A percentile compares a stretch with the other conserved stretches of the same genome.
These are phyloP conservation scores for Helotiales sp. DNA, from an alignment of 2,329 filamentous ascomycete genomes.

Conservation along the genomic window DNA sequence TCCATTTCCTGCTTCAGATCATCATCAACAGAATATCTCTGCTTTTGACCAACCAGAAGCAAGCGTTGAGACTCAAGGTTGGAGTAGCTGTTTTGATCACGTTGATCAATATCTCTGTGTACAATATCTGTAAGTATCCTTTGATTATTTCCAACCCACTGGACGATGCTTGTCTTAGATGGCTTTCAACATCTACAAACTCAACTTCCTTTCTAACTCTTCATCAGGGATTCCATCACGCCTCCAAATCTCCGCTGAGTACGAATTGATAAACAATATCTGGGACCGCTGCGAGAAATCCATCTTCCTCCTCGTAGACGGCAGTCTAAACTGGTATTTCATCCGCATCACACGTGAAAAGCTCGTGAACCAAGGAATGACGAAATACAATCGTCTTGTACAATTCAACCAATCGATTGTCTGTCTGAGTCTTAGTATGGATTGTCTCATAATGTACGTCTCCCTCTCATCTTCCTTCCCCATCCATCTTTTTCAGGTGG, in stretches of 20 bases:
- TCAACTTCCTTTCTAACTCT: not conserved
- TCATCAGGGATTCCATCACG: conserved; percentile 45
- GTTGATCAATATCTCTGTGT: conserved; percentile 52
- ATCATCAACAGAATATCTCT: conserved; percentile 55
- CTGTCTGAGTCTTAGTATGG: conserved; percentile 42
- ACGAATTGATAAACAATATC: conserved; percentile 46
- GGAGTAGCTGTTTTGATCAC: conserved; percentile 40
- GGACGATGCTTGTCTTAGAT: not conserved
- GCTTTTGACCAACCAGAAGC: conserved; percentile 43
- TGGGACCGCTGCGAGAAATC: conserved; percentile 56
- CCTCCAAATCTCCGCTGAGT: conserved; percentile 42
- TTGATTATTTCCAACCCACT: not conserved
- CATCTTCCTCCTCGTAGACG: conserved; percentile 51
- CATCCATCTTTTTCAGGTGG: not conserved
- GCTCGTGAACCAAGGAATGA: conserved; percentile 40
- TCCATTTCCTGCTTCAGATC: conserved; percentile 54
- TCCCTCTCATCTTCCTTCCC: not conserved
- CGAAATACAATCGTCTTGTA: conserved; percentile 42
- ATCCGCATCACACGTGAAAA: conserved; percentile 41
- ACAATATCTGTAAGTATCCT: conserved; percentile 44
- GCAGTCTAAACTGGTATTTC: conserved; percentile 53
- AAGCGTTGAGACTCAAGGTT: conserved; percentile 44
- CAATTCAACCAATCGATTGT: conserved; percentile 43
- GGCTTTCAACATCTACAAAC: not conserved
- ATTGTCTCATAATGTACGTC: conserved; percentile 40